These are phyloP conservation scores for Auricularia auricula-judae DNA, from an alignment of 768 basidiomycete genomes.

Conservation along the genomic window DNA sequence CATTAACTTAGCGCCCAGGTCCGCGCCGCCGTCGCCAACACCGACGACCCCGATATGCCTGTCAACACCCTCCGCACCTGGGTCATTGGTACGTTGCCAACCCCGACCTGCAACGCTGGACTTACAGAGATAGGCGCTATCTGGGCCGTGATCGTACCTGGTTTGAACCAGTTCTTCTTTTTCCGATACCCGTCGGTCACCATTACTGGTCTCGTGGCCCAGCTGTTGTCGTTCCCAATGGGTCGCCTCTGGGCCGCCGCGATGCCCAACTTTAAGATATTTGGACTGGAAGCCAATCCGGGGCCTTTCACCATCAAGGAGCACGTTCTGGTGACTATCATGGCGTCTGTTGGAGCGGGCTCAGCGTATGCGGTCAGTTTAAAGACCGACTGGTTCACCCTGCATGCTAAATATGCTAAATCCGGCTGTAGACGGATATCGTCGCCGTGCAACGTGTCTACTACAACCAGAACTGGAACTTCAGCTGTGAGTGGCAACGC, in stretches of 20 bases:
- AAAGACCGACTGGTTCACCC: not conserved
- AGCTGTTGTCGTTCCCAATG: constrained; percentile 16
- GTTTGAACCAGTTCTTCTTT: constrained; percentile 40
- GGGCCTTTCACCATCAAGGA: constrained; percentile 33
- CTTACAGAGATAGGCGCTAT: not conserved
- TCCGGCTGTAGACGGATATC: constrained; percentile 39
- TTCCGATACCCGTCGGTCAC: constrained; percentile 34
- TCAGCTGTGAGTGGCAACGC: constrained; percentile 21
- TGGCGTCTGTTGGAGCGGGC: constrained; percentile 50
- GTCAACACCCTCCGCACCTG: constrained; percentile 44
- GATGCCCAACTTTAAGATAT: constrained; percentile 10
- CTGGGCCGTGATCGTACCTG: constrained; percentile 12
- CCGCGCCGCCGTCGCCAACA: constrained; percentile 63
- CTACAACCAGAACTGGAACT: constrained; percentile 49
- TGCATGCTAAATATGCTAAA: not conserved
- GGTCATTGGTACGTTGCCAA: constrained; percentile 31
- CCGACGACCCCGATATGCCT: constrained; percentile 58
- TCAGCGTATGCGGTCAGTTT: constrained; percentile 50
- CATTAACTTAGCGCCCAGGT: constrained; percentile 23
- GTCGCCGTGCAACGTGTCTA: constrained; percentile 62
- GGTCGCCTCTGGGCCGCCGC: constrained; percentile 20
- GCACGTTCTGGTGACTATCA: constrained; percentile 48
- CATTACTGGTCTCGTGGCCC: constrained; percentile 23
- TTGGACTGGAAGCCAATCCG: constrained; percentile 22
- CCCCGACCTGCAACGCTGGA: no score